Conservation (phyloP, 169 alveolate genomes). For the Plasmodium gallinaceum region DNA sequence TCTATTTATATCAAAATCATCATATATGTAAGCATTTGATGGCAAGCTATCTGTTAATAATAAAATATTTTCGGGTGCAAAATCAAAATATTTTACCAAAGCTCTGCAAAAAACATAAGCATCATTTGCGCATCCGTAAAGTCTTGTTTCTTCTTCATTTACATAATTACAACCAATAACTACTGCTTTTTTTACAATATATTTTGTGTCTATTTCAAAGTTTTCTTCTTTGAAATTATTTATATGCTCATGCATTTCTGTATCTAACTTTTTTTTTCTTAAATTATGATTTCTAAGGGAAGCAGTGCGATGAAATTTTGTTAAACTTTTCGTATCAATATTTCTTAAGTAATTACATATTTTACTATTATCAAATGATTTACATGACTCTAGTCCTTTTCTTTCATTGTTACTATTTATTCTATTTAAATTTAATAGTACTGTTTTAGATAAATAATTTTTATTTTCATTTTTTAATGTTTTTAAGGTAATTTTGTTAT, state of each 20-base stretch:
- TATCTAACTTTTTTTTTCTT: slow-evolving; percentile 13
- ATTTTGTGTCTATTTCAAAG: slow-evolving; percentile 60
- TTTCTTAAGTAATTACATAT: slow-evolving; percentile 50
- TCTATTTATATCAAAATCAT: slow-evolving; percentile 70
- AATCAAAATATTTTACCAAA: slow-evolving; percentile 87
- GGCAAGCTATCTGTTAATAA: slow-evolving; percentile 89
- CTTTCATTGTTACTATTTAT: background rate
- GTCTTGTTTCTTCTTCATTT: slow-evolving; percentile 79
- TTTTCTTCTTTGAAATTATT: background rate
- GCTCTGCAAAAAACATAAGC: slow-evolving; percentile 90
- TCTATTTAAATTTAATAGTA: background rate
- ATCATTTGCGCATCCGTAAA: slow-evolving; percentile 92
- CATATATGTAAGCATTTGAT: slow-evolving; percentile 81
- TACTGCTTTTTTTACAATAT: slow-evolving; percentile 87
- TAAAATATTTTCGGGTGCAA: slow-evolving; percentile 86
- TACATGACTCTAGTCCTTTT: slow-evolving; percentile 18
- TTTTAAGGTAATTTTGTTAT: background rate
- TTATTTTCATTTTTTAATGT: background rate
- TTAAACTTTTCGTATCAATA: slow-evolving; percentile 6
- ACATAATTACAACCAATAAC: slow-evolving; percentile 91
- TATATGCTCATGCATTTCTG: background rate
- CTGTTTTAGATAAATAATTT: background rate
- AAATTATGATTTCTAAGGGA: slow-evolving; percentile 37
- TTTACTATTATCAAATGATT: slow-evolving; percentile 42
- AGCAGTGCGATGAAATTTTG: slow-evolving; percentile 48